These are phyloP conservation scores for Blastocystis sp. DNA, from an alignment of 352 stramenopile genomes.

Conservation along the genomic window DNA sequence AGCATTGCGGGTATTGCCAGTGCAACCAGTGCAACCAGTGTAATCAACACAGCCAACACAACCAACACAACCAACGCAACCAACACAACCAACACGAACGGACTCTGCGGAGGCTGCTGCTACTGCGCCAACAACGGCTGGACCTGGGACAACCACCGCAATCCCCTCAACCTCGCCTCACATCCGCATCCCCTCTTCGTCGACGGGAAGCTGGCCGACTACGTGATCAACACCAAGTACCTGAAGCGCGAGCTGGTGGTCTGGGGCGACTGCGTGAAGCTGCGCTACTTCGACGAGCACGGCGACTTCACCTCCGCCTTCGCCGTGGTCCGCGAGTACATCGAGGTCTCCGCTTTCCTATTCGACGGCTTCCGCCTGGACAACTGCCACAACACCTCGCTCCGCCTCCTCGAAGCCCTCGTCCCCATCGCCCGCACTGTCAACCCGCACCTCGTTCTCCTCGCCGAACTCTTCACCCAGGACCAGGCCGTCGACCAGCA, in stretches of 20 bases:
- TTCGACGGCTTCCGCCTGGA: conserved; percentile 71
- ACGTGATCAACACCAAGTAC: conserved; percentile 57
- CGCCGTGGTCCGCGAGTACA: conserved; percentile 66
- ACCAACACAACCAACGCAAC: too few relatives aligned
- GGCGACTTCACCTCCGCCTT: conserved; percentile 26
- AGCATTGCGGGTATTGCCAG: background rate
- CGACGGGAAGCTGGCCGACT: background rate
- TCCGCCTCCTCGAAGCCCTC: conserved; percentile 45
- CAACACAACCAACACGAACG: background rate
- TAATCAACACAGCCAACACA: background rate
- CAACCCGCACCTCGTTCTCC: conserved; percentile 60
- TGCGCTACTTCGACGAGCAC: conserved; percentile 67
- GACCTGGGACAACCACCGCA: conserved; percentile 43
- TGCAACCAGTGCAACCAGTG: too few relatives aligned
- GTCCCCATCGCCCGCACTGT: conserved; percentile 53
- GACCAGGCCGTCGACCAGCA: conserved; percentile 55
- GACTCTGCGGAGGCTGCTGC: background rate
- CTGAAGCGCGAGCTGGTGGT: conserved; percentile 69
- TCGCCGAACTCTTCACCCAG: conserved; percentile 71
- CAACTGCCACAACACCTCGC: conserved; percentile 70
- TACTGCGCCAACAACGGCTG: conserved; percentile 60
- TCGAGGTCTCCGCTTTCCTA: conserved; percentile 45
- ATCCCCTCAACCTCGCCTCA: background rate
- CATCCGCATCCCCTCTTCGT: background rate
- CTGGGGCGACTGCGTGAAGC: conserved; percentile 72